Percentiles rank a stretch among this genome's conserved stretches.
Evolutionary conservation across 2,329 filamentous ascomycete species (phyloP).

Genomic region (Aspergillus pseudotamarii): DNA sequence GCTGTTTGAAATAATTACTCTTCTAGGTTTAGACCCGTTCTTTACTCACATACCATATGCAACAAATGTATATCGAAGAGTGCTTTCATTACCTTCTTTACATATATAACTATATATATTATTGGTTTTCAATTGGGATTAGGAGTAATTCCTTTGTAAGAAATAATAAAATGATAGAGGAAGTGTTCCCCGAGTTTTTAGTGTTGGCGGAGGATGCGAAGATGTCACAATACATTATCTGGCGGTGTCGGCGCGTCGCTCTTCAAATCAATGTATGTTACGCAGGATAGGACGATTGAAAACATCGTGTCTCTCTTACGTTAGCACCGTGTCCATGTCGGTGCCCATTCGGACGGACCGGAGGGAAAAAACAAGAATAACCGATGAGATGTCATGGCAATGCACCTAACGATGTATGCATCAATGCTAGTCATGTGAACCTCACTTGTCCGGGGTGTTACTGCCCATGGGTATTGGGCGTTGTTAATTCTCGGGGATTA

Average conservation of each 20-base stretch:
- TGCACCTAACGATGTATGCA: slow-evolving; percentile 17
- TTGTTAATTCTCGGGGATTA: slow-evolving; percentile 1
- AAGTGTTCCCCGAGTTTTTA: slow-evolving; percentile 10
- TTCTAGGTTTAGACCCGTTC: neutral
- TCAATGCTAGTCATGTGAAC: slow-evolving; percentile 25
- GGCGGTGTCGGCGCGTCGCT: slow-evolving; percentile 20
- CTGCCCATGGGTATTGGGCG: neutral
- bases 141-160: neutral
- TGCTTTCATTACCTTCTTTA: neutral
- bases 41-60: neutral
- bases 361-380: slow-evolving; percentile 21
- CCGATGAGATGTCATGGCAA: slow-evolving; percentile 16
- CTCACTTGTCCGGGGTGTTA: slow-evolving; percentile 1
- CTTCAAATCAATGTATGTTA: slow-evolving; percentile 4
- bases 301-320: slow-evolving; percentile 11
- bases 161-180: neutral
- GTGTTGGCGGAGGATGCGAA: slow-evolving; percentile 10
- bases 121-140: neutral
- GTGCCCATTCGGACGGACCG: slow-evolving; percentile 39
- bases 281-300: slow-evolving; percentile 11
- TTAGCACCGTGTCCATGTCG: slow-evolving; percentile 31
- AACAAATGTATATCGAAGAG: neutral
- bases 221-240: slow-evolving; percentile 15
- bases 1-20: neutral
- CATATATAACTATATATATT: neutral